Conservation (phyloP, 148 eudicot species). For the Simmondsia chinensis region DNA sequence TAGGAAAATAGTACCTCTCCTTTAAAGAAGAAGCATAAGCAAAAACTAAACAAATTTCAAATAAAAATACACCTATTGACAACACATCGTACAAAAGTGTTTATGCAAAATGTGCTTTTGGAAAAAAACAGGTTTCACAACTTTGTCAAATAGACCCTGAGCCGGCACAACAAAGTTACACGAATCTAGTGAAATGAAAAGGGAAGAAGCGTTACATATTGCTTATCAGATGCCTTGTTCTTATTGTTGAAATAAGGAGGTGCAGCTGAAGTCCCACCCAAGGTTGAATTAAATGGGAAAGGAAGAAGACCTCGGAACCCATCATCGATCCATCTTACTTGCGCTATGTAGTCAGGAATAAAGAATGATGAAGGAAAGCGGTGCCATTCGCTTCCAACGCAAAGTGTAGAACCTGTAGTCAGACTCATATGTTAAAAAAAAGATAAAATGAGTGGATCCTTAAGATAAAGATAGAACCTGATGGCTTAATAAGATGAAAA, state of each 20-base stretch:
- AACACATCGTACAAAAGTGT: too few relatives aligned
- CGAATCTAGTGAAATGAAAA: too few relatives aligned
- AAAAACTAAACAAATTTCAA: too few relatives aligned
- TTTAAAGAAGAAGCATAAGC: too few relatives aligned
- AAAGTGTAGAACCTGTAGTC: conserved; percentile 68
- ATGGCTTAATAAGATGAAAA: too few relatives aligned
- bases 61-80: too few relatives aligned
- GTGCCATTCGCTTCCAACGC: conserved; percentile 99
- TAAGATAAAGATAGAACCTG: background rate
- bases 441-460: background rate
- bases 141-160: too few relatives aligned
- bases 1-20: too few relatives aligned
- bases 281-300: conserved; percentile 73
- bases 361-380: conserved; percentile 96
- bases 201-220: conserved; percentile 95
- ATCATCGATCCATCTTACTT: conserved; percentile 95
- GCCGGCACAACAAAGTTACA: too few relatives aligned
- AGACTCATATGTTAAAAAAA: background rate
- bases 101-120: too few relatives aligned
- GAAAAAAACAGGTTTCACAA: too few relatives aligned
- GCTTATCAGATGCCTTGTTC: conserved; percentile 78
- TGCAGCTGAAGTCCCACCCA: conserved; percentile 93
- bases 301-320: conserved; percentile 98
- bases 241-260: conserved; percentile 89
- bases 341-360: conserved; percentile 65